Conservation (phyloP, 345 rosid genomes). For the Heritiera littoralis region DNA sequence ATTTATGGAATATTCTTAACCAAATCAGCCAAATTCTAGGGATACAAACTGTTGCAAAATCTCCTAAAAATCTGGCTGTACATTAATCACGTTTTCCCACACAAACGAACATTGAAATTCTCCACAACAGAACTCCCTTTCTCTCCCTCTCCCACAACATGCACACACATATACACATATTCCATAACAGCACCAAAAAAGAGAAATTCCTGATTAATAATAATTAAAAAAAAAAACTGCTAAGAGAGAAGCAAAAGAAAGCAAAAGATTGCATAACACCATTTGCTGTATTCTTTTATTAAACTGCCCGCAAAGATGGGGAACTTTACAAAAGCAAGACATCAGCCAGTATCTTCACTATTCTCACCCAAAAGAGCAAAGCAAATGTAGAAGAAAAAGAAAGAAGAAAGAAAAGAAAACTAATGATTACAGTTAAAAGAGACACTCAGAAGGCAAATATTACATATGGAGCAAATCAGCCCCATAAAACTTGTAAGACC, state of each 20-base stretch:
- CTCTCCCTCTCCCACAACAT: not conserved
- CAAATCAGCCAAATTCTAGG: too few relatives aligned
- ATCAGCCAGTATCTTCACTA: slow-evolving; percentile 29
- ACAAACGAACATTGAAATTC: not conserved
- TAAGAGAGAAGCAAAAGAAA: not conserved
- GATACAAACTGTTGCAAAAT: too few relatives aligned
- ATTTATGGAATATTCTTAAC: too few relatives aligned
- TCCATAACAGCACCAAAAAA: not conserved
- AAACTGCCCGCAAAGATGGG: slow-evolving; percentile 39
- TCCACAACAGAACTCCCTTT: not conserved
- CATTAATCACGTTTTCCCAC: too few relatives aligned
- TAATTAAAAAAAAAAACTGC: too few relatives aligned
- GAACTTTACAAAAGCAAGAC: slow-evolving; percentile 52
- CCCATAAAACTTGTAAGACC: slow-evolving; percentile 33
- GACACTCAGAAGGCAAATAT: slow-evolving; percentile 38
- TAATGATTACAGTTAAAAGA: slow-evolving; percentile 35
- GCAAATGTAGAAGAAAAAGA: slow-evolving; percentile 24
- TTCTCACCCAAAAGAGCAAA: slow-evolving; percentile 27
- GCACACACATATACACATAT: not conserved
- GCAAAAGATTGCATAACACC: not conserved
- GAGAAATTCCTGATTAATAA: not conserved
- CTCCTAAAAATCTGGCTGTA: too few relatives aligned
- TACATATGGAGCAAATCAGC: slow-evolving; percentile 50
- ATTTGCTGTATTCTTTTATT: slow-evolving; percentile 36
- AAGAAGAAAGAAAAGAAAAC: slow-evolving; percentile 21